These are phyloP conservation scores for Verticillium longisporum DNA, from an alignment of 2,329 filamentous ascomycete genomes.

Conservation along the genomic window DNA sequence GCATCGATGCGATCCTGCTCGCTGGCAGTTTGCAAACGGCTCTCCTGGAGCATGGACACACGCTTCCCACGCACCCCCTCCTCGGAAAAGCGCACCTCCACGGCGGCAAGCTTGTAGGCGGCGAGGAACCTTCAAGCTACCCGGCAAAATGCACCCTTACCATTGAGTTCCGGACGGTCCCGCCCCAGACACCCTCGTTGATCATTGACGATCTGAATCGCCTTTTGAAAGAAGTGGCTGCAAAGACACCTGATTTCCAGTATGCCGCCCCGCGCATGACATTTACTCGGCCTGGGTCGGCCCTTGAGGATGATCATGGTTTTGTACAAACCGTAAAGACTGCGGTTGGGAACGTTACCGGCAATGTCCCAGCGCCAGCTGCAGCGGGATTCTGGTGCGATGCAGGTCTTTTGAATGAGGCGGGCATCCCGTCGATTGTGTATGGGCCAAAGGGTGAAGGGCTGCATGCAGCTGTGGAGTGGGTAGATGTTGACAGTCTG, in stretches of 20 bases:
- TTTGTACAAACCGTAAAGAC: slow-evolving; percentile 27
- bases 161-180: slow-evolving; percentile 40
- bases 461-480: slow-evolving; percentile 42
- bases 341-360: not conserved
- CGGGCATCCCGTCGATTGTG: slow-evolving; percentile 37
- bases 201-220: slow-evolving; percentile 28
- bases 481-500: slow-evolving; percentile 36
- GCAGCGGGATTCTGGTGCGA: slow-evolving; percentile 41
- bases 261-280: slow-evolving; percentile 29
- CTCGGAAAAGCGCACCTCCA: slow-evolving; percentile 36
- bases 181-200: slow-evolving; percentile 29
- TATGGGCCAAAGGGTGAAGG: slow-evolving; percentile 42
- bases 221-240: slow-evolving; percentile 25
- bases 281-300: slow-evolving; percentile 34
- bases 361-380: slow-evolving; percentile 12
- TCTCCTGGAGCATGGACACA: slow-evolving; percentile 32
- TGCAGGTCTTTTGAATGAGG: slow-evolving; percentile 36
- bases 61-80: slow-evolving; percentile 23
- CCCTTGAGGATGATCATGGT: slow-evolving; percentile 30
- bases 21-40: slow-evolving; percentile 39
- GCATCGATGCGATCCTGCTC: slow-evolving; percentile 41
- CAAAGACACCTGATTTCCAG: slow-evolving; percentile 27
- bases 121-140: slow-evolving; percentile 45
- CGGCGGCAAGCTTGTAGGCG: slow-evolving; percentile 39
- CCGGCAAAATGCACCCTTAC: slow-evolving; percentile 39